Evolutionary conservation across 2,329 filamentous ascomycete species (phyloP), one percentile per base, ranked within the genome.

Genomic region (Aspergillus candidus): DNA sequence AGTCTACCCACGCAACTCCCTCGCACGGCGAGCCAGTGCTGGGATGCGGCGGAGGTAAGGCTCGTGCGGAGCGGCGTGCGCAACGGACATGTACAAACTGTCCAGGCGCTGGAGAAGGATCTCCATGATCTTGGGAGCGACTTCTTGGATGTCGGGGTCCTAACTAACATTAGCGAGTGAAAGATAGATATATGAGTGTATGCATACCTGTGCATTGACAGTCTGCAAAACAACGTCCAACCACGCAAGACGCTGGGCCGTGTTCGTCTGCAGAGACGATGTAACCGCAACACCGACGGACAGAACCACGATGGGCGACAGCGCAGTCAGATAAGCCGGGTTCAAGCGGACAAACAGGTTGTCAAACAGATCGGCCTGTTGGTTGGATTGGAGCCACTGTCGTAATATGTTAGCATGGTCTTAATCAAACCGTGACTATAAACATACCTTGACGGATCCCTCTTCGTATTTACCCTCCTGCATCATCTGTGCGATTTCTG

Each of bases 221-320:
- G 69, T 72, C 49, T 67, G 63, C 43, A 83, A 67, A 10, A 79
- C 76, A 40, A 71, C 68, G 39, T 75, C 71, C 18, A 83, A 69
- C 80, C 80, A 84, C 15, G 72, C 62, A 11, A 84, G 70, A 45
- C 80, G 77, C 58, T 77, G 69, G 30, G 65, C 56, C 18, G 77
- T 59, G 48, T 79, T 75, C 8, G 72, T 75, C 27, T 75, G 68
- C 44, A 83, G 65, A 35, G 72, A 72, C 3, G 75, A 72, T 2
- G 78, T 80, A 18, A 83, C 75, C n/a, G 80, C 79, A 15, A 79
- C 78, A 41, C 76, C 77, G 18, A 82, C 78, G 2, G 79, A 82
- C 34, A 84, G 71, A 17, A 73, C 70, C 31, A 83, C 72, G 33
- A 84, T 72, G 2, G 78, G 74, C 27, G 77, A 73, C 13, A 83